Conservation (phyloP, 441 rosid species). For the Euphorbia corollata region DNA sequence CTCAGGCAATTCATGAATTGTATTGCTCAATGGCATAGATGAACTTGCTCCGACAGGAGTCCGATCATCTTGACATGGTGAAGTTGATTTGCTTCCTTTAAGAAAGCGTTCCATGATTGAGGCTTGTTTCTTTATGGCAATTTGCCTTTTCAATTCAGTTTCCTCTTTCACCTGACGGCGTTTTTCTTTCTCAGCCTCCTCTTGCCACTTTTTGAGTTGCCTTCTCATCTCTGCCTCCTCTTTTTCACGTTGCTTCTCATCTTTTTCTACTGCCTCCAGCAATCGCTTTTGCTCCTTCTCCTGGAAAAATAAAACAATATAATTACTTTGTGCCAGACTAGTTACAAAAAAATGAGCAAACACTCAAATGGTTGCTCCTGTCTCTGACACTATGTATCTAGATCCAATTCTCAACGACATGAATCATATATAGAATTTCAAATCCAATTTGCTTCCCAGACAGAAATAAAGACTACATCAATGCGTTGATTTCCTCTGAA, state of each 20-base stretch:
- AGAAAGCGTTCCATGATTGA: constrained; percentile 84
- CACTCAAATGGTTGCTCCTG: neutral
- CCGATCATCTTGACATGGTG: constrained; percentile 28
- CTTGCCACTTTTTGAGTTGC: constrained; percentile 60
- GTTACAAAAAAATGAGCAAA: neutral
- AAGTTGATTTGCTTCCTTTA: constrained; percentile 43
- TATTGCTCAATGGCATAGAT: constrained; percentile 19
- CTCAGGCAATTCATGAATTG: constrained; percentile 31
- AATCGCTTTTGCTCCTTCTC: constrained; percentile 61
- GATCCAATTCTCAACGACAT: neutral
- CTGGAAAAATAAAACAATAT: constrained; percentile 25
- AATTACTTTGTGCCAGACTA: neutral
- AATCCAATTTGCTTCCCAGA: neutral
- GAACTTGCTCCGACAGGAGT: constrained; percentile 26
- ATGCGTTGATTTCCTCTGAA: neutral
- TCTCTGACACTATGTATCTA: neutral
- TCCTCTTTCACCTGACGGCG: constrained; percentile 66
- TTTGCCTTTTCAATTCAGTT: constrained; percentile 54
- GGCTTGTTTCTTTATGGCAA: constrained; percentile 66
- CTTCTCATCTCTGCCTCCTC: constrained; percentile 56
- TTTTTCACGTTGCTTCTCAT: constrained; percentile 52
- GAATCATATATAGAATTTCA: neutral
- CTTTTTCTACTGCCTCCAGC: constrained; percentile 54
- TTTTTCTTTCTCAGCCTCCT: constrained; percentile 66
- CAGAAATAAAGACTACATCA: neutral